phyloP scores from a whole-genome alignment of 306 rosid species.

The Myrica gale region DNA sequence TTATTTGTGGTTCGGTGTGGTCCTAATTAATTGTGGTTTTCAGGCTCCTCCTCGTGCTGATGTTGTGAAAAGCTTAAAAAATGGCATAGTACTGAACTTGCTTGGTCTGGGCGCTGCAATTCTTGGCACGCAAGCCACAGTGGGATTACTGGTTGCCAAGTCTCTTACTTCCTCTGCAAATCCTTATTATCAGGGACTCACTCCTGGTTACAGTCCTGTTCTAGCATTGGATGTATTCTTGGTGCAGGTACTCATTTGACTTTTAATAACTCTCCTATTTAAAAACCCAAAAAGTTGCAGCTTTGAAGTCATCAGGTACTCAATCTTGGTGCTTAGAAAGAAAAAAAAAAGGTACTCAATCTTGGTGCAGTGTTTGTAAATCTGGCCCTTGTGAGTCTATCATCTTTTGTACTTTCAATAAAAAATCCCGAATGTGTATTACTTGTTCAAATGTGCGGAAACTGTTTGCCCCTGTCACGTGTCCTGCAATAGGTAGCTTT shows the following conservation, averaged over 20 bases:
- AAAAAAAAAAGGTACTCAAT: too few species aligned
- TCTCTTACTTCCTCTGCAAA: conserved; percentile 88
- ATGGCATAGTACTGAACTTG: conserved; percentile 74
- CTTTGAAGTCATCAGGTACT: background rate
- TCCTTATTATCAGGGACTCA: conserved; percentile 77
- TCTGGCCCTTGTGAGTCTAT: background rate
- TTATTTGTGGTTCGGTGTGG: background rate
- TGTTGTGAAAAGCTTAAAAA: conserved; percentile 76
- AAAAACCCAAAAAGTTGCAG: background rate
- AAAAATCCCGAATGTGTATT: too few species aligned
- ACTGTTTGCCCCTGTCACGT: background rate
- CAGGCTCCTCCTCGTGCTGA: conserved; percentile 99
- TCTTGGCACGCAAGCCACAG: conserved; percentile 97
- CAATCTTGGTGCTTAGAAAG: too few species aligned
- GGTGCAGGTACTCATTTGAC: conserved; percentile 69
- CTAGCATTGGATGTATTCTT: conserved; percentile 94
- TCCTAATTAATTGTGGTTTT: conserved; percentile 9
- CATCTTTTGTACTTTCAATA: too few species aligned
- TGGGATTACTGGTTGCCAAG: conserved; percentile 88
- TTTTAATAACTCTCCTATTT: background rate
- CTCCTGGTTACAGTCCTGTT: conserved; percentile 91
- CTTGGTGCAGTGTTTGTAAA: too few species aligned
- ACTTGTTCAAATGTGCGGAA: background rate
- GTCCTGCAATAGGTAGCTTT: background rate
- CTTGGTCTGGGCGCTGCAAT: conserved; percentile 95